Base-by-base conservation (phyloP, 495 filamentous ascomycete genomes). In the Lasiosphaeria miniovina region DNA sequence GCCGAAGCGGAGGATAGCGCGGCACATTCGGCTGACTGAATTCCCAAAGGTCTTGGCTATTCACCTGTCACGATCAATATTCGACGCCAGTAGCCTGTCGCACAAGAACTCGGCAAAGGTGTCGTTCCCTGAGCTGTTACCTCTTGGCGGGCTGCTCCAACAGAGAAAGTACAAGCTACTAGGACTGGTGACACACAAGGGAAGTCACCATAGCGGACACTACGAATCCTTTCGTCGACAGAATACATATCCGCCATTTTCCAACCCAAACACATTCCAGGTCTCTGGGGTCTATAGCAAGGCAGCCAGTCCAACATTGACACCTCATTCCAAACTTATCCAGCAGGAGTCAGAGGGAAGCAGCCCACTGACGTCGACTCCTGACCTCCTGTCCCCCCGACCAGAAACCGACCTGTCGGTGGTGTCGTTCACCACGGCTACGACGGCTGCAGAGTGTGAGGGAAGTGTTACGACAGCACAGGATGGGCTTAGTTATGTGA, bases 201-300 rank as follows among this genome's bases (percentile, higher is more conserved):
- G 94, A 17, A 95, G 89, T 60, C 94, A 99, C 74, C 86, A 96
- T 65, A 96, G 90, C 59, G 94, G 94, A 1, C 94, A 99, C 70
- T 99, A 99, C 73, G 94, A 99, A 70, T 90, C 92, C 2, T 98
- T 98, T 74, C 83, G 94, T 35, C 84, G 94, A n/a, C 96, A 97
- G 71, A 85, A 86, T 58, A 68, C 81, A 54, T 71, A 73, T 50
- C 77, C 84, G 1, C 91, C 92, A 0, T 97, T 84, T 65, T 90
- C 91, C 0, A 97, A 91, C 0, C 90, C 90, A 0, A 84, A 88
- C 68, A 82, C 84, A 0, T 90, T 93, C 72, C 86, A 87, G 49
- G 76, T 82, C 6, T 86, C 86, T 7, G 87, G 84, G 3, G 84
- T 86, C 32, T 90, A 87, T 63, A 90, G 88, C 65, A 81, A 76